These are phyloP conservation scores for Candida qinlingensis DNA, from an alignment of 805 yeast species.

Conservation along the genomic window DNA sequence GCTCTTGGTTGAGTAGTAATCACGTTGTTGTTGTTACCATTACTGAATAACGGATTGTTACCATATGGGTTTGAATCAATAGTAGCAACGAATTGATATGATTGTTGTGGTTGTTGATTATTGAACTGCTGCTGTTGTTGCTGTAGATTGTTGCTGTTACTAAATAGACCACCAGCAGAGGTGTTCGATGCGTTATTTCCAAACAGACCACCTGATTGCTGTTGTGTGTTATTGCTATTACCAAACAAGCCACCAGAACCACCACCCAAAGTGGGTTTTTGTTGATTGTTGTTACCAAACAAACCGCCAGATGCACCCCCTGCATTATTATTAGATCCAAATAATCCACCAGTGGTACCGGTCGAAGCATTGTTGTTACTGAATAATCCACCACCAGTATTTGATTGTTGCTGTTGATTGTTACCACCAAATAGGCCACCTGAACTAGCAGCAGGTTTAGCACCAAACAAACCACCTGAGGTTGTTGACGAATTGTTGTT, in stretches of 20 bases:
- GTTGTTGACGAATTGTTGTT: slow-evolving; percentile 3
- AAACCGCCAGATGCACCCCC: slow-evolving; percentile 10
- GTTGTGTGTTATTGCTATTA: slow-evolving; percentile 13
- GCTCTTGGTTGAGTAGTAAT: slow-evolving; percentile 31
- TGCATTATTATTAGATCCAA: slow-evolving; percentile 20
- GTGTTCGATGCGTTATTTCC: slow-evolving; percentile 28
- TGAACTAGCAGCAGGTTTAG: neutral
- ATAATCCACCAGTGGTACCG: slow-evolving; percentile 26
- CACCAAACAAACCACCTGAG: slow-evolving; percentile 7
- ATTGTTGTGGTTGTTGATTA: slow-evolving; percentile 19
- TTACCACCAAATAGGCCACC: slow-evolving; percentile 14
- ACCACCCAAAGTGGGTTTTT: slow-evolving; percentile 1
- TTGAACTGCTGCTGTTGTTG: slow-evolving; percentile 9
- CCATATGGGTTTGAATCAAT: slow-evolving; percentile 71
- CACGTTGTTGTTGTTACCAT: slow-evolving; percentile 31
- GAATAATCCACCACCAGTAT: slow-evolving; percentile 8
- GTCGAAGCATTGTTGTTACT: slow-evolving; percentile 17
- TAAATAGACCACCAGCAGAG: slow-evolving; percentile 33
- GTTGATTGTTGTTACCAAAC: slow-evolving; percentile 26
- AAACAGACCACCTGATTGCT: slow-evolving; percentile 26
- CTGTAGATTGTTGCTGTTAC: slow-evolving; percentile 23
- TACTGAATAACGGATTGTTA: slow-evolving; percentile 58
- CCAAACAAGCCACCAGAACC: slow-evolving; percentile 5
- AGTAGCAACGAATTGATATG: slow-evolving; percentile 24
- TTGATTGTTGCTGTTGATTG: slow-evolving; percentile 6